Evolutionary conservation across 768 basidiomycete species (phyloP).

Genomic region (Termitomyces sp.): DNA sequence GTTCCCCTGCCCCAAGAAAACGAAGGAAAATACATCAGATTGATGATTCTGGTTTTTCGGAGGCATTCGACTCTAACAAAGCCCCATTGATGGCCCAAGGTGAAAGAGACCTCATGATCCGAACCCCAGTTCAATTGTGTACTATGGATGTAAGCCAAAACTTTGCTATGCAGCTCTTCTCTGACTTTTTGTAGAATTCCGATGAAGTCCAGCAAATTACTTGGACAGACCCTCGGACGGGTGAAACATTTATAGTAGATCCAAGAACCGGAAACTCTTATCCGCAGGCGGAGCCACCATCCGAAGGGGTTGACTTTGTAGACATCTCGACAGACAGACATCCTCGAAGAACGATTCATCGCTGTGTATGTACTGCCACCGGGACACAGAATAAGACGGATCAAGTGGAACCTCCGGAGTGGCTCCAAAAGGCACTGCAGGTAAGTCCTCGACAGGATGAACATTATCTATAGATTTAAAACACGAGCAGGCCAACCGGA

Average conservation of each 20-base stretch:
- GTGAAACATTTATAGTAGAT: constrained; percentile 60
- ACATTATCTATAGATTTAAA: background rate
- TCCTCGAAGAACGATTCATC: constrained; percentile 27
- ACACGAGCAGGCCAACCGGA: constrained; percentile 47
- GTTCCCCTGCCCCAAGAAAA: constrained; percentile 45
- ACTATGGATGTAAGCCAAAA: constrained; percentile 6
- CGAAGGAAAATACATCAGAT: constrained; percentile 41
- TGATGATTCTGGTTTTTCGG: constrained; percentile 36
- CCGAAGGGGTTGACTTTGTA: background rate
- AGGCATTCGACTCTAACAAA: constrained; percentile 16
- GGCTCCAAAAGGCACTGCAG: constrained; percentile 63
- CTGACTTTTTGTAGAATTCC: constrained; percentile 11
- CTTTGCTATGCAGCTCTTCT: background rate
- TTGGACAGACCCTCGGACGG: constrained; percentile 68
- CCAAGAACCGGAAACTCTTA: constrained; percentile 69
- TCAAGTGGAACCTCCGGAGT: constrained; percentile 42
- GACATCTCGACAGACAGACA: constrained; percentile 10
- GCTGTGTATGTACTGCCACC: constrained; percentile 21
- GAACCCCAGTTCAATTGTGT: background rate
- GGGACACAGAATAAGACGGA: constrained; percentile 1
- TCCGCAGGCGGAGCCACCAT: constrained; percentile 26
- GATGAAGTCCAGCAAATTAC: constrained; percentile 33
- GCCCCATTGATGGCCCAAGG: background rate
- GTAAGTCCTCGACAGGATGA: constrained; percentile 31
- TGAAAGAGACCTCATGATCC: background rate